Evolutionary conservation across 2,329 filamentous ascomycete species (phyloP), one percentile per base, ranked within the genome.

Genomic region (Clonostachys sp.): DNA sequence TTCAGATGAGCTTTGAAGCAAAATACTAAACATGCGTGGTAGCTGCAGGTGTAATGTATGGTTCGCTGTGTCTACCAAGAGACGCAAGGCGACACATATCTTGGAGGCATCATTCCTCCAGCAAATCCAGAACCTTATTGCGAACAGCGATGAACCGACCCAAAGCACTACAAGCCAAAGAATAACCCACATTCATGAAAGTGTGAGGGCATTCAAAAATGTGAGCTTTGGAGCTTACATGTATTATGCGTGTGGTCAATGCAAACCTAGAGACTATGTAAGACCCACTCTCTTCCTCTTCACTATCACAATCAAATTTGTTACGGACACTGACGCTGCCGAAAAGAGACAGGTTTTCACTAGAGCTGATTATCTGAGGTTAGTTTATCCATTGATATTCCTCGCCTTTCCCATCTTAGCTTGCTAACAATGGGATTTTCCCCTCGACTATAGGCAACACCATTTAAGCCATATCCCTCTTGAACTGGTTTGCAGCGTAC

Each of bases 341-440:
- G 41, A 30, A 13, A 34, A 9, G 30, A 45, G 2, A 45, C 49
- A 83, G 80, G 82, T 75, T 3, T 84, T 84, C 51, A 83, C 80
- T 12, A 70, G 81, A 57, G 81, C 80, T 30, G 80, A 84, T 57
- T 80, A 84, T 62, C 63, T 83, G 39, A 78, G 78, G 80, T 83
- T 59, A 51, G 66, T 56, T 10, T 5, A 4, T 30, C 24, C 24
- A 30, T 9, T 10, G 9, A 30, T 10, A 2, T 30, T 30, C 3
- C 24, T 30, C 3, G 2, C 24, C 3, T 30, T 10, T 10, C 8
- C 9, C 10, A 5, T 30, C 3, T 3, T 6, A 10, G 9, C 24
- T 40, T 14, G 36, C 42, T 44, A 16, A 41, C 7, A 10, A 13
- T 42, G 24, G 8, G 5, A 9, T 9, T 5, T 14, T 39, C 3